Percentiles rank a stretch among this genome's conserved stretches.
These are phyloP conservation scores for Suillus brevipes DNA, from an alignment of 768 basidiomycete genomes.

Conservation along the genomic window DNA sequence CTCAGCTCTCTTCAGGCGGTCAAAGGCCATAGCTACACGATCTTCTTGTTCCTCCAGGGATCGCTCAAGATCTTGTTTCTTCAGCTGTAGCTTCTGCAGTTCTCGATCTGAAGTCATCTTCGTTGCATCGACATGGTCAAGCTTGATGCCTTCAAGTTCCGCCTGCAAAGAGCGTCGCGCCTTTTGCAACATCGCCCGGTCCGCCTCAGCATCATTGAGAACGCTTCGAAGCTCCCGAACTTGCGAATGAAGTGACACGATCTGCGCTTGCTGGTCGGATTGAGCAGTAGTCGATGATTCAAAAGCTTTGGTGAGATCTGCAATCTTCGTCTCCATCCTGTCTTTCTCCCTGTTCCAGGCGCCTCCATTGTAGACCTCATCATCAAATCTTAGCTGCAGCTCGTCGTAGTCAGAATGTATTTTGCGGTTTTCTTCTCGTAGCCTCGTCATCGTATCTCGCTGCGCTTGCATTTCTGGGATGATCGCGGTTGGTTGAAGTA, in stretches of 20 bases:
- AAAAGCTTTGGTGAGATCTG: constrained; percentile 71
- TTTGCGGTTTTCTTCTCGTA: constrained; percentile 80
- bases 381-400: constrained; percentile 71
- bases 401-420: constrained; percentile 75
- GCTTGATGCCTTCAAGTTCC: constrained; percentile 77
- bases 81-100: constrained; percentile 70
- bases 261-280: constrained; percentile 81
- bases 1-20: constrained; percentile 83
- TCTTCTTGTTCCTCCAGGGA: constrained; percentile 79
- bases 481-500: background rate
- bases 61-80: constrained; percentile 81
- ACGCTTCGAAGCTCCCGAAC: constrained; percentile 80
- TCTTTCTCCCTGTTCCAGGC: constrained; percentile 90
- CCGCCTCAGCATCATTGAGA: constrained; percentile 83
- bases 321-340: constrained; percentile 80
- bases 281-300: constrained; percentile 71
- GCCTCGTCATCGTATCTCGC: constrained; percentile 69
- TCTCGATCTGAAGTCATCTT: constrained; percentile 73
- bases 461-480: constrained; percentile 71
- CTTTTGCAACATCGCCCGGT: constrained; percentile 75
- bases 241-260: constrained; percentile 81
- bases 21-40: constrained; percentile 66
- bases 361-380: constrained; percentile 74
- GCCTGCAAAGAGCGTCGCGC: constrained; percentile 79
- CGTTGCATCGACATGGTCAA: constrained; percentile 68